Conservation (phyloP, 176 grass and related monocot species). For the Avena sativa region DNA sequence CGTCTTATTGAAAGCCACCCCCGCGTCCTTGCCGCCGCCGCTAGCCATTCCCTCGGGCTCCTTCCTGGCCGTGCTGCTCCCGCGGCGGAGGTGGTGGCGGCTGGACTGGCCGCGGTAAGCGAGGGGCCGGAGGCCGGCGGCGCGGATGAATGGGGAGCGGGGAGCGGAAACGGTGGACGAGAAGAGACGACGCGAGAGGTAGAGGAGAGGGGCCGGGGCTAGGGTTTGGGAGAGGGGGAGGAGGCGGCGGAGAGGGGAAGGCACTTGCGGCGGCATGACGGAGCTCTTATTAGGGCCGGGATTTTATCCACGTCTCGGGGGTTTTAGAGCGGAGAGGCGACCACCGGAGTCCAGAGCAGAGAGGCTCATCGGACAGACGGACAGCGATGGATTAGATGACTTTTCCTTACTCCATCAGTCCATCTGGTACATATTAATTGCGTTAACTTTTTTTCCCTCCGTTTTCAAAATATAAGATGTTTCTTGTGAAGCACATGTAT, state of each 20-base stretch:
- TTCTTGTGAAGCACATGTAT: no score
- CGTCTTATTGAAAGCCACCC: constrained; percentile 63
- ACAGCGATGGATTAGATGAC: background rate
- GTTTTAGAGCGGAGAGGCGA: constrained; percentile 42
- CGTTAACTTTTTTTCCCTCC: no score
- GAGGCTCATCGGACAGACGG: background rate
- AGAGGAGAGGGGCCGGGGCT: constrained; percentile 57
- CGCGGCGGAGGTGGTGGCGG: constrained; percentile 45
- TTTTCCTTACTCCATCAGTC: background rate
- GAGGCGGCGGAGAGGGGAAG: constrained; percentile 47
- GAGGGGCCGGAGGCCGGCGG: constrained; percentile 41
- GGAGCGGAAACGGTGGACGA: background rate
- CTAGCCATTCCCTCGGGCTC: constrained; percentile 44
- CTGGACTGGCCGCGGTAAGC: constrained; percentile 41
- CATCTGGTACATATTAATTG: no score
- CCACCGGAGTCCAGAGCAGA: background rate
- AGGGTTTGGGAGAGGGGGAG: constrained; percentile 58
- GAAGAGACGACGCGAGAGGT: constrained; percentile 51
- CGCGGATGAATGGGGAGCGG: background rate
- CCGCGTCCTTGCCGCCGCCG: constrained; percentile 41
- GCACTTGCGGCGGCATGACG: constrained; percentile 55
- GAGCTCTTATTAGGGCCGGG: constrained; percentile 31
- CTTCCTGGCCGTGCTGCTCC: constrained; percentile 59
- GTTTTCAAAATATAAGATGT: no score
- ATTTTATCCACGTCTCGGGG: constrained; percentile 43